These are phyloP conservation scores for Raphanus raphanistrum DNA, from an alignment of 345 rosid genomes.

Conservation along the genomic window DNA sequence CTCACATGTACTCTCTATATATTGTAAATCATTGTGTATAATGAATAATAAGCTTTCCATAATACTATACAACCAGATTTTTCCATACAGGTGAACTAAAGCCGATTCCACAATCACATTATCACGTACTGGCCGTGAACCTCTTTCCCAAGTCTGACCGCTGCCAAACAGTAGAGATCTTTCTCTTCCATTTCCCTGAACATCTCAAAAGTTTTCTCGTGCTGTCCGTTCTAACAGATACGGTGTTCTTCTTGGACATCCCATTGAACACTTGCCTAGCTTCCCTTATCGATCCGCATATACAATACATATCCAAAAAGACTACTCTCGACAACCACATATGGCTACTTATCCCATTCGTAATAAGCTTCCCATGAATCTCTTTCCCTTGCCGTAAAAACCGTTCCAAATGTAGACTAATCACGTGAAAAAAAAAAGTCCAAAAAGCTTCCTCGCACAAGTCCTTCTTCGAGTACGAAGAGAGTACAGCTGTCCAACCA, in stretches of 20 bases:
- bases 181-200: constrained; percentile 52
- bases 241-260: constrained; percentile 64
- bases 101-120: constrained; percentile 85
- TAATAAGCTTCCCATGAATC: constrained; percentile 63
- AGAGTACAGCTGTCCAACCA: constrained; percentile 78
- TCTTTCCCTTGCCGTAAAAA: constrained; percentile 80
- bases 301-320: constrained; percentile 92
- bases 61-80: constrained; percentile 68
- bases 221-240: constrained; percentile 73
- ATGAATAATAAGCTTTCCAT: too few species aligned
- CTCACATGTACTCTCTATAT: too few species aligned
- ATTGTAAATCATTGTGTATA: too few species aligned
- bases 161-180: constrained; percentile 73
- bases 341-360: constrained; percentile 51
- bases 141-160: constrained; percentile 78
- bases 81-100: constrained; percentile 83
- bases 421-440: constrained; percentile 67
- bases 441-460: constrained; percentile 52
- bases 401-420: constrained; percentile 70
- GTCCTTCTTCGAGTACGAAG: constrained; percentile 66
- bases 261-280: constrained; percentile 66
- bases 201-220: constrained; percentile 58
- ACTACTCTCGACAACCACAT: constrained; percentile 72
- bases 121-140: constrained; percentile 80
- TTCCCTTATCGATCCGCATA: constrained; percentile 57